A percentile compares a stretch with the other conserved stretches of the same genome.
Evolutionary conservation across 129 eudicot genomes (phyloP).

Genomic region (Erigeron canadensis): DNA sequence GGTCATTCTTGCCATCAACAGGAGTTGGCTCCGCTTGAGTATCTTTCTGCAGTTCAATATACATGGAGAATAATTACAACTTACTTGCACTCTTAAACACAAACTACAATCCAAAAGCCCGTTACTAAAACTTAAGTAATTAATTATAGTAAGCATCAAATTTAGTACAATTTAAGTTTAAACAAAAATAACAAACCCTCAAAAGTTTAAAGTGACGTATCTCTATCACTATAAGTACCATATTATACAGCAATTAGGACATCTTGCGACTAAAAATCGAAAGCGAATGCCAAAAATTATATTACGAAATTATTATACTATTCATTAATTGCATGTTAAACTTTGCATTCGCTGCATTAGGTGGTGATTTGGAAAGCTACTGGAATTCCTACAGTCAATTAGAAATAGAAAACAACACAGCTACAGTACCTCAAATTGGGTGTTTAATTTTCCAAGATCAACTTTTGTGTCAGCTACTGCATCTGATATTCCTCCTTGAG

Average conservation of each 20-base stretch:
- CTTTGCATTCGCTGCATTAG: background rate
- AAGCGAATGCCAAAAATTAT: background rate
- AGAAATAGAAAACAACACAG: constrained; percentile 6
- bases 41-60: constrained; percentile 46
- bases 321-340: background rate
- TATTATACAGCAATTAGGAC: background rate
- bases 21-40: constrained; percentile 32
- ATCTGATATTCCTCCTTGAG: constrained; percentile 41
- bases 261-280: background rate
- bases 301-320: background rate
- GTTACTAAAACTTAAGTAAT: constrained; percentile 3
- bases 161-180: background rate
- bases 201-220: background rate
- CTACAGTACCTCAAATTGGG: constrained; percentile 51
- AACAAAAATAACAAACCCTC: constrained; percentile 1
- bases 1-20: constrained; percentile 25
- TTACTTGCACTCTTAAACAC: background rate
- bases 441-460: constrained; percentile 37
- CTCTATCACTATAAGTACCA: background rate
- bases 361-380: background rate
- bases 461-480: constrained; percentile 34
- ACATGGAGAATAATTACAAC: constrained; percentile 4
- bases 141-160: background rate
- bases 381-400: background rate
- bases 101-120: constrained; percentile 12